A percentile compares a stretch with the other conserved stretches of the same genome.
These are phyloP conservation scores for Diplodia scrobiculata DNA, from an alignment of 2,329 filamentous ascomycete species.

Conservation along the genomic window DNA sequence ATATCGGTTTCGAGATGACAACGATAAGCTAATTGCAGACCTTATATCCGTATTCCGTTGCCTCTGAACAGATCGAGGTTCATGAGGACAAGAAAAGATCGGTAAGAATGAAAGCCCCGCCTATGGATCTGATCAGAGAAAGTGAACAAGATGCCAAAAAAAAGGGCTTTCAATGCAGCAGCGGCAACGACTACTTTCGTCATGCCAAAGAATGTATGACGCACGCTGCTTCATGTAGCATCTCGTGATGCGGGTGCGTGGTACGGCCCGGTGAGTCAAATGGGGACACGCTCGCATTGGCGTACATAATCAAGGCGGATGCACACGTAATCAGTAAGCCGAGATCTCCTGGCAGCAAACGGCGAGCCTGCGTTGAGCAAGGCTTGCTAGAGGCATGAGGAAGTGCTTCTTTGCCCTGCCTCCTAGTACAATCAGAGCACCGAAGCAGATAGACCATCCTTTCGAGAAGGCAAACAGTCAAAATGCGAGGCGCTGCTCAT, in stretches of 20 bases:
- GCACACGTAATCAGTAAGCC: neutral
- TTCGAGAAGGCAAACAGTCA: neutral
- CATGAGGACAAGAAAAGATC: neutral
- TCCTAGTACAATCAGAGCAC: neutral
- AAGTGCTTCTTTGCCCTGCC: neutral
- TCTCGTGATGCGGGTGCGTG: neutral
- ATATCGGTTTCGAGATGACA: neutral
- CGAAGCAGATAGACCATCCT: neutral
- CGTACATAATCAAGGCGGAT: neutral
- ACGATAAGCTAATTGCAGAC: neutral
- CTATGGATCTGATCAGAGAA: neutral
- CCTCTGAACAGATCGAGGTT: neutral
- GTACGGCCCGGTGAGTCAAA: constrained; percentile 3
- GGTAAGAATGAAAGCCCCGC: neutral
- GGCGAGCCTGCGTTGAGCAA: neutral
- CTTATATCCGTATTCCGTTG: neutral
- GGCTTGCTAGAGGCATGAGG: neutral
- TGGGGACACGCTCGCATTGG: constrained; percentile 2
- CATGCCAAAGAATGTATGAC: neutral
- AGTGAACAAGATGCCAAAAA: neutral
- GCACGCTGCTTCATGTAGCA: neutral
- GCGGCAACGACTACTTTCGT: neutral
- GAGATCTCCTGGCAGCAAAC: neutral
- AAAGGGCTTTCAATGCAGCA: neutral
- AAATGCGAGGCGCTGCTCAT: neutral